These are phyloP conservation scores for Aphanoascus verrucosus DNA, from an alignment of 2,329 filamentous ascomycete genomes.

Conservation along the genomic window DNA sequence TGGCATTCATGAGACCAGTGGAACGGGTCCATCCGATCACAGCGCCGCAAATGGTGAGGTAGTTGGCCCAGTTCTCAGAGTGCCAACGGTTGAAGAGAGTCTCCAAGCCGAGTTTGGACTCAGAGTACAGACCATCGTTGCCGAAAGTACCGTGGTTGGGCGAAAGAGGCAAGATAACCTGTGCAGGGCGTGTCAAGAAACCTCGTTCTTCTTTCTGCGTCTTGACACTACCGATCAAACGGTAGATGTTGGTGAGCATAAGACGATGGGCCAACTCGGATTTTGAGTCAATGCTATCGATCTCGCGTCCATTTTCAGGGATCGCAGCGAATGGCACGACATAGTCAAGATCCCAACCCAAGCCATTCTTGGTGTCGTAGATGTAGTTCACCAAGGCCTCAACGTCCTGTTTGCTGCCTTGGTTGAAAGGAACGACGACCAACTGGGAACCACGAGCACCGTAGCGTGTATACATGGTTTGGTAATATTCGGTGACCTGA, in stretches of 20 bases:
- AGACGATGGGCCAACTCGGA: slow-evolving; percentile 97
- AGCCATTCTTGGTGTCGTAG: slow-evolving; percentile 88
- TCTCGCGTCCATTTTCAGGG: slow-evolving; percentile 93
- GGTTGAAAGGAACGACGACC: slow-evolving; percentile 97
- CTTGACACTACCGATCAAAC: slow-evolving; percentile 84
- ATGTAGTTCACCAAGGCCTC: slow-evolving; percentile 92
- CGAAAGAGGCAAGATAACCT: slow-evolving; percentile 89
- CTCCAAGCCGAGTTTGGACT: slow-evolving; percentile 94
- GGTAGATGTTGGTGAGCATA: slow-evolving; percentile 94
- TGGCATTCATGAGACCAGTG: slow-evolving; percentile 93
- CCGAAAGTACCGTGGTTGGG: slow-evolving; percentile 98
- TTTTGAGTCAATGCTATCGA: slow-evolving; percentile 91
- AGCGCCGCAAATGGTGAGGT: slow-evolving; percentile 94
- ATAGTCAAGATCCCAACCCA: slow-evolving; percentile 96
- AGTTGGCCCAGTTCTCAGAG: slow-evolving; percentile 93
- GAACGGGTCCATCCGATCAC: slow-evolving; percentile 99
- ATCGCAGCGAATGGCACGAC: slow-evolving; percentile 96
- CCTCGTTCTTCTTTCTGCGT: slow-evolving; percentile 74
- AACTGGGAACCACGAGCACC: slow-evolving; percentile 91
- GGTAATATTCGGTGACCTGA: slow-evolving; percentile 97
- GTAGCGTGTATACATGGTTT: slow-evolving; percentile 93
- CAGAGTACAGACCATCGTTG: slow-evolving; percentile 93
- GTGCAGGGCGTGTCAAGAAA: slow-evolving; percentile 89
- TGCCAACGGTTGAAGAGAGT: slow-evolving; percentile 98
- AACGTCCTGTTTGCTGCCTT: slow-evolving; percentile 95